phyloP scores from a whole-genome alignment of 176 grass and related monocot genomes.

The Elaeis guineensis region DNA sequence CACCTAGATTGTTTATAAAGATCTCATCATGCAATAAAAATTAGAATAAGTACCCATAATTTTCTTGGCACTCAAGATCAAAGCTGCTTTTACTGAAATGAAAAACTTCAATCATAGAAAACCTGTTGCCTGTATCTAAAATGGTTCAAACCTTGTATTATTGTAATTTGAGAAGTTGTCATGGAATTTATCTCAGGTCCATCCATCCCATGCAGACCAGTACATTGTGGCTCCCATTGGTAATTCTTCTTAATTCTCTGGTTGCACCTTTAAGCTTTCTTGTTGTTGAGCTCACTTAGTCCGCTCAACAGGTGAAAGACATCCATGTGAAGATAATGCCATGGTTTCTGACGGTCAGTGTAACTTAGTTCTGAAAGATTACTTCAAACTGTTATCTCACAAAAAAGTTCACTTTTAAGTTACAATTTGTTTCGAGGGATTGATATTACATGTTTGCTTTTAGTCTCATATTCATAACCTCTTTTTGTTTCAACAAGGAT shows the following conservation, averaged over 20 bases:
- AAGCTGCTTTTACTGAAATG: too few species aligned
- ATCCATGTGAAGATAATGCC: constrained; percentile 36
- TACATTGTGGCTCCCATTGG: constrained; percentile 83
- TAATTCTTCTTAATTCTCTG: constrained; percentile 25
- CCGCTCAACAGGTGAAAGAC: constrained; percentile 38
- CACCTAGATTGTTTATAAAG: too few species aligned
- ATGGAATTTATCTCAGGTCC: constrained; percentile 43
- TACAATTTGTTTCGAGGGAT: constrained; percentile 7
- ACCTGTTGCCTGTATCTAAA: too few species aligned
- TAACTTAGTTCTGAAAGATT: constrained; percentile 10
- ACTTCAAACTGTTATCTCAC: not conserved
- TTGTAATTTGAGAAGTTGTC: too few species aligned
- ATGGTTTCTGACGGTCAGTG: constrained; percentile 70
- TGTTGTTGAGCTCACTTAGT: constrained; percentile 23
- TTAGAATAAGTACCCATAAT: too few species aligned
- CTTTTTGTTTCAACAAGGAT: too few species aligned
- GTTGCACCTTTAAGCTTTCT: not conserved
- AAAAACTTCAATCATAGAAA: too few species aligned
- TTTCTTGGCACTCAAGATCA: too few species aligned
- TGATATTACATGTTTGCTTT: too few species aligned
- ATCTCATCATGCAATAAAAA: too few species aligned
- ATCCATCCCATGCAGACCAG: constrained; percentile 48
- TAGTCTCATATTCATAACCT: too few species aligned
- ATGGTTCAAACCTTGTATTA: too few species aligned
- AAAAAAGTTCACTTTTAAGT: constrained; percentile 2